These are phyloP conservation scores for Fragaria iinumae DNA, from an alignment of 306 rosid species.

Conservation along the genomic window DNA sequence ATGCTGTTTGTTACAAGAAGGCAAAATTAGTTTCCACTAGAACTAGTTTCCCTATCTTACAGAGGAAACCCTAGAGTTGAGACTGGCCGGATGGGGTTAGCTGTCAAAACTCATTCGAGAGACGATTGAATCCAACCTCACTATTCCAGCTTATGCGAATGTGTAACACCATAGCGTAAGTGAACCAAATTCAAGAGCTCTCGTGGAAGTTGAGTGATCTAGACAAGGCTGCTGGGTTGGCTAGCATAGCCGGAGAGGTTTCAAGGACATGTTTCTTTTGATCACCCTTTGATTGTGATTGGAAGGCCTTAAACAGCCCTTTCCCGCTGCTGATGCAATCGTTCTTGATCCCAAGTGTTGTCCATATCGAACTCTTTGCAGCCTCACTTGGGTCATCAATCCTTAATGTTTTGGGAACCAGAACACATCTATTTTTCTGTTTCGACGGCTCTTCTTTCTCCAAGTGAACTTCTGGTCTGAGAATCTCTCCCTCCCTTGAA, in stretches of 20 bases:
- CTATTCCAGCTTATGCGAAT: conserved; percentile 5
- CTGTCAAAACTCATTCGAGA: conserved; percentile 30
- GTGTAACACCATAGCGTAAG: neutral
- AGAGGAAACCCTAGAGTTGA: conserved; percentile 31
- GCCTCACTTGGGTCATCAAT: conserved; percentile 88
- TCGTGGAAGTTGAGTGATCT: conserved; percentile 80
- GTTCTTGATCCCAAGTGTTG: conserved; percentile 85
- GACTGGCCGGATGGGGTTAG: conserved; percentile 41
- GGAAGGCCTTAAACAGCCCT: conserved; percentile 70
- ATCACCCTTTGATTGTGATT: conserved; percentile 48
- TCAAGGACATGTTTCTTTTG: conserved; percentile 46
- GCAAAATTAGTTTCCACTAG: conserved; percentile 42
- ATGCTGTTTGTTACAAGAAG: conserved; percentile 31
- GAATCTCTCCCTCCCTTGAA: conserved; percentile 54
- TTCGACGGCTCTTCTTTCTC: conserved; percentile 44
- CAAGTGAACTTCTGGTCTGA: conserved; percentile 28
- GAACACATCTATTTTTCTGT: conserved; percentile 58
- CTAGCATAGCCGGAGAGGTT: conserved; percentile 52
- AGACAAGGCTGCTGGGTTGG: conserved; percentile 92
- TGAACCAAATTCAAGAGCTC: conserved; percentile 39
- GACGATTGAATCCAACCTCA: conserved; percentile 30
- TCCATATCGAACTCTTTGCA: conserved; percentile 94
- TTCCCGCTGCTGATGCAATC: conserved; percentile 54
- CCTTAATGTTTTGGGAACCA: conserved; percentile 83
- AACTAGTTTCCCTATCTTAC: conserved; percentile 34